Base-by-base conservation (phyloP, 2,329 filamentous ascomycete genomes). In the Aaosphaeria pasadenensis region DNA sequence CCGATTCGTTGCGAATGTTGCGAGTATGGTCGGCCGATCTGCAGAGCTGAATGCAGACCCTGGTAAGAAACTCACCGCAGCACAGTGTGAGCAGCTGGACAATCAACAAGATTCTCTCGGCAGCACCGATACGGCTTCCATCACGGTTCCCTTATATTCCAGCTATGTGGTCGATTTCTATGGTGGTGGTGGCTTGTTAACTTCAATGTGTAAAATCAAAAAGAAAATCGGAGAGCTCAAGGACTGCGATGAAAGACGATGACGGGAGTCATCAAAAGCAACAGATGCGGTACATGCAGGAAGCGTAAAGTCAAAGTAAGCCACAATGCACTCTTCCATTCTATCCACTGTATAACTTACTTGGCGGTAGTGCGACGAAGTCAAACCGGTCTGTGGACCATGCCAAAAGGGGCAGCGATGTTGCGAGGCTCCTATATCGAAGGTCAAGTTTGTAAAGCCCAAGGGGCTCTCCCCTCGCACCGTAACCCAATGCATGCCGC, bases 201-300 rank as follows among this genome's bases (percentile, higher is more conserved):
- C 17, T 24, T 24, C 17, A 24, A 24, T 24, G 17, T 24, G 17
- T 24, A 24, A 24, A 24, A 24, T 24, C 17, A 24, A 24, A 24
- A 24, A 24, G 17, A 24, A 24, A 24, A 2, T 24, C 17, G 17
- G 17, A 2, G 17, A 24, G 17, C 17, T 24, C 17, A 24, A 24
- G 17, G 17, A 24, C 17, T 24, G 17, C 17, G 17, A 24, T 24
- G 17, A 24, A n/a, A 24, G 17, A 44, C n/a, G 30, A 52, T 47
- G 50, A 52, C 50, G 6, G 50, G 50, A n/a, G 48, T 53, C 3
- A 41, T 53, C 39, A 53, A 38, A 36, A 50, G 44, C 30, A 45
- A 45, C 30, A 29, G 50, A 30, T 53, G 48, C 41, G 50, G 47
- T 4, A 49, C 47, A 1, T 53, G 50, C 42, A 39, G 45, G 30